phyloP scores from a whole-genome alignment of 1,139 yeast species.

The Nematodospora anomalae region DNA sequence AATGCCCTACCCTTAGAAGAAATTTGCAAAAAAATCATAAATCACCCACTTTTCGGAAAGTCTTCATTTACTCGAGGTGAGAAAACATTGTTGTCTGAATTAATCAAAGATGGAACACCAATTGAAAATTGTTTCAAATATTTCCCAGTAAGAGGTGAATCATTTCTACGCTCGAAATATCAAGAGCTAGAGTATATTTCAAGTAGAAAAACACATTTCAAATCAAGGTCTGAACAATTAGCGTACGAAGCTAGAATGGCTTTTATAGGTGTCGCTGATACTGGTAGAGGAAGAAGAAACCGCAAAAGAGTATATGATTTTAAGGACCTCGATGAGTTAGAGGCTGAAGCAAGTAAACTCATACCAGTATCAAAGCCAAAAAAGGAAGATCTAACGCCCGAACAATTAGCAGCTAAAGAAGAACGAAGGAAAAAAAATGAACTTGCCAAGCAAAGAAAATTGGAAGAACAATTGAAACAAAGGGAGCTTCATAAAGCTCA shows the following conservation, averaged over 20 bases:
- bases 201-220: constrained; percentile 29
- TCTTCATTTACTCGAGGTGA: constrained; percentile 20
- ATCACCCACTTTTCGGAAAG: constrained; percentile 7
- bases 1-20: constrained; percentile 11
- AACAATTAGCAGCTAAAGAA: constrained; percentile 8
- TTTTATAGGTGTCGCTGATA: constrained; percentile 15
- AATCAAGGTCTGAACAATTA: constrained; percentile 30
- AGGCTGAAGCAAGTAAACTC: constrained; percentile 10
- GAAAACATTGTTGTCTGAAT: constrained; percentile 12
- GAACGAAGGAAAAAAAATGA: constrained; percentile 1
- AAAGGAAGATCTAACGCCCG: constrained; percentile 8
- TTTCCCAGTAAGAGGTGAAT: constrained; percentile 17
- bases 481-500: constrained; percentile 1
- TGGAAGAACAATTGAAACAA: constrained; percentile 4
- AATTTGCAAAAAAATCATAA: constrained; percentile 9
- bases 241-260: constrained; percentile 44
- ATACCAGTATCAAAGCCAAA: constrained; percentile 1
- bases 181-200: constrained; percentile 23
- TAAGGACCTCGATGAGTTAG: constrained; percentile 10
- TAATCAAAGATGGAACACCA: constrained; percentile 7
- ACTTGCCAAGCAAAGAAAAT: constrained; percentile 4
- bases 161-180: constrained; percentile 20
- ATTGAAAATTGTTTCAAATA: constrained; percentile 13
- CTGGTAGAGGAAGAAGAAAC: constrained; percentile 6
- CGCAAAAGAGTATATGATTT: constrained; percentile 9